Evolutionary conservation across 164 flowering plant genomes (phyloP).

Genomic region (Vitis rupestris): DNA sequence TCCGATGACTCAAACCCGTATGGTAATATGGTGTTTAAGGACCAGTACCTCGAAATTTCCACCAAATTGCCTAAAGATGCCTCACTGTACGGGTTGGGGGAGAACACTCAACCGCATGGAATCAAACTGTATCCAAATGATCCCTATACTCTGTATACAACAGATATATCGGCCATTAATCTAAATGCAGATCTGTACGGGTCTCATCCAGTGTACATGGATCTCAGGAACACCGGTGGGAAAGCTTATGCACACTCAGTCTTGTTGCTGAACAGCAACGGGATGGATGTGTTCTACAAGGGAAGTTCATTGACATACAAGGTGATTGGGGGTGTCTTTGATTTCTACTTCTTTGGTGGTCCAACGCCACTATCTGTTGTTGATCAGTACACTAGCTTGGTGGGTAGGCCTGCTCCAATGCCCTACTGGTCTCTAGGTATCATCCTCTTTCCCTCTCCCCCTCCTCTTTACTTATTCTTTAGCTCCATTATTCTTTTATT

Average conservation of each 20-base stretch:
- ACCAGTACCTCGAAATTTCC: conserved; percentile 88
- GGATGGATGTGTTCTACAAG: conserved; percentile 91
- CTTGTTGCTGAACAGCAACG: conserved; percentile 87
- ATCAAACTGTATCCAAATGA: conserved; percentile 76
- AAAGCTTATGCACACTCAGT: conserved; percentile 68
- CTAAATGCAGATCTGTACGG: conserved; percentile 84
- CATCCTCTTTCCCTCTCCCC: conserved; percentile 1
- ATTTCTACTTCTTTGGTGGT: conserved; percentile 90
- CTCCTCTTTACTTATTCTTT: background rate
- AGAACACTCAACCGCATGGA: conserved; percentile 89
- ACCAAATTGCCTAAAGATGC: conserved; percentile 79
- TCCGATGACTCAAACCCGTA: conserved; percentile 56
- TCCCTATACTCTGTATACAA: conserved; percentile 86
- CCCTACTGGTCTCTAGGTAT: conserved; percentile 98
- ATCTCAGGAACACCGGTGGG: conserved; percentile 72
- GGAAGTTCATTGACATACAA: conserved; percentile 86
- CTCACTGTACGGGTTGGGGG: conserved; percentile 89
- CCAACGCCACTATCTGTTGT: conserved; percentile 77
- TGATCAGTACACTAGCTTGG: conserved; percentile 80
- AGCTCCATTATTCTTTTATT: background rate
- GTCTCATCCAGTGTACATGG: conserved; percentile 96
- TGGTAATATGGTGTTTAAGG: conserved; percentile 77
- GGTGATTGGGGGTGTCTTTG: conserved; percentile 91
- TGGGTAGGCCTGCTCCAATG: conserved; percentile 97
- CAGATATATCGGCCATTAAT: conserved; percentile 82